Conservation (phyloP, 2,329 filamentous ascomycete species). For the Domatiomyces catenatus region DNA sequence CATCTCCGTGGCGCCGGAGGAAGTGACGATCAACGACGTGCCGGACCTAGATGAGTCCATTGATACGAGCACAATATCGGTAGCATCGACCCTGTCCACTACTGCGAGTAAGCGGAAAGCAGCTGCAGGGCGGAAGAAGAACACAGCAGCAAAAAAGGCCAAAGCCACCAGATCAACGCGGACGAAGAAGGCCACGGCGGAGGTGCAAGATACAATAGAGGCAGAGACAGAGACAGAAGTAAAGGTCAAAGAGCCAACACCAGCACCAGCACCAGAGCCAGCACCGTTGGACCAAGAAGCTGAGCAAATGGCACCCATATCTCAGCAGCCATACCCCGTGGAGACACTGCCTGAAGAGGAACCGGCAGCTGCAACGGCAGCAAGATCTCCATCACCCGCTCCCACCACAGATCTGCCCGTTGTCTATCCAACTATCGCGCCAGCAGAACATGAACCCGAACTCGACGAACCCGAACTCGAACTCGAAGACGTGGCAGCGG, state of each 20-base stretch:
- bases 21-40: constrained; percentile 18
- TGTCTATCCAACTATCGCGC: neutral
- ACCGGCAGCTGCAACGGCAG: neutral
- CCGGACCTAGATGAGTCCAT: constrained; percentile 36
- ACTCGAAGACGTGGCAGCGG: neutral
- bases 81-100: constrained; percentile 20
- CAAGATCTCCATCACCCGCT: neutral
- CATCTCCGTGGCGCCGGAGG: constrained; percentile 30
- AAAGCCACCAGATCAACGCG: constrained; percentile 14
- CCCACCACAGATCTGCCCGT: neutral
- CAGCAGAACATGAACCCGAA: neutral
- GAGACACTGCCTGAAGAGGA: neutral
- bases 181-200: constrained; percentile 15
- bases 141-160: constrained; percentile 22
- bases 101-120: constrained; percentile 31
- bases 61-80: constrained; percentile 40
- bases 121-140: constrained; percentile 22
- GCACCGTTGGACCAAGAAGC: neutral
- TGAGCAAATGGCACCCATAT: neutral
- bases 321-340: neutral
- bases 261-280: constrained; percentile 21
- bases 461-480: neutral
- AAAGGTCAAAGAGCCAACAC: constrained; percentile 6
- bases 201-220: constrained; percentile 18
- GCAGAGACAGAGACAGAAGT: constrained; percentile 25